Evolutionary conservation across 306 rosid genomes (phyloP), one percentile per base, ranked within the genome.

Genomic region (Cucumis melo): DNA sequence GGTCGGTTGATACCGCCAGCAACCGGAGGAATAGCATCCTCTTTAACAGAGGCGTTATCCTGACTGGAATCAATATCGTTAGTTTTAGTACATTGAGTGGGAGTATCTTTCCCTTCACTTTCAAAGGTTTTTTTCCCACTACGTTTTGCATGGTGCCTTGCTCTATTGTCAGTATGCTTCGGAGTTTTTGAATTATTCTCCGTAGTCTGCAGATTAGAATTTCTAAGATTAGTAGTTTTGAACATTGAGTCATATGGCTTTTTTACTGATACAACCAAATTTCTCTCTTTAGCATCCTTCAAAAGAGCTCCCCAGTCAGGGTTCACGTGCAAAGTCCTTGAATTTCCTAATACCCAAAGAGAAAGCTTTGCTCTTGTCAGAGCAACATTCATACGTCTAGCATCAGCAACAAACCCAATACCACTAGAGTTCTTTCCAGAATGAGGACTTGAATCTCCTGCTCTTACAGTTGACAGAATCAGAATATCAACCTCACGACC

Each of bases 331-430:
- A 93, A 84, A 82, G 98, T 93, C 87, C 89, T 88, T 16, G 97
- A 85, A 84, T 90, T 93, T 77, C 98, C 97, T 81, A 93, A 84
- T 78, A 93, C 86, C 98, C 97, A 93, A 74, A 93, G 96, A 53
- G 97, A 90, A 64, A 90, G 77, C 81, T 81, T 93, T 80, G 98
- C 97, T 85, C 98, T 88, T 50, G 98, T 93, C 86, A 93, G 81
- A 77, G 98, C 94, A 84, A 93, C 98, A 89, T 93, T 93, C 98
- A 93, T 93, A 85, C 98, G 90, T 85, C 98, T 88, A 21, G 90
- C 89, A 85, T 91, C 98, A 73, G 98, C 98, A 80, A 93, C 98
- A 86, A 93, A 93, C 72, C 98, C 98, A 65, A 93, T 91, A 58
- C 87, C 81, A 51, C 90, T 85, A 24, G 91, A 86, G 77, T 80